Percentiles rank a stretch among this genome's conserved stretches.
phyloP scores from a whole-genome alignment of 2,329 filamentous ascomycete species.

The Colletotrichum nymphaeae region DNA sequence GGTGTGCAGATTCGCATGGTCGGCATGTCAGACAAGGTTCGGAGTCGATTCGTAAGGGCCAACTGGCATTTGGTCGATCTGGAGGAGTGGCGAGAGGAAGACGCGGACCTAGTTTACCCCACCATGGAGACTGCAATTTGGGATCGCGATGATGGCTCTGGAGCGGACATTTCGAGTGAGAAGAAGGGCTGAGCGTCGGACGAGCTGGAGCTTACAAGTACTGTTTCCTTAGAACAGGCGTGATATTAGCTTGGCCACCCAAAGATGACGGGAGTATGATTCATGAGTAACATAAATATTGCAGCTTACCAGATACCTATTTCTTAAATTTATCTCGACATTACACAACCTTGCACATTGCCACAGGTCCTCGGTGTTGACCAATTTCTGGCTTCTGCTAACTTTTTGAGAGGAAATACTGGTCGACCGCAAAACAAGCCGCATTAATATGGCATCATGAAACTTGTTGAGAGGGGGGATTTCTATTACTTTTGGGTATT shows the following conservation, averaged over 20 bases:
- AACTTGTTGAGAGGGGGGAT: too few species aligned
- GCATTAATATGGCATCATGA: too few species aligned
- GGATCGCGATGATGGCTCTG: conserved; percentile 29
- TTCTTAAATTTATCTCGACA: background rate
- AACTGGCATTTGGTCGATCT: conserved; percentile 45
- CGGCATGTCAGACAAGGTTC: conserved; percentile 56
- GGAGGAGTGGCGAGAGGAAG: conserved; percentile 32
- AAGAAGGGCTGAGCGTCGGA: conserved; percentile 3
- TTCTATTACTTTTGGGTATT: too few species aligned
- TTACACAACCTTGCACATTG: background rate
- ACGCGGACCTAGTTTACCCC: conserved; percentile 30
- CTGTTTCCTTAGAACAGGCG: background rate
- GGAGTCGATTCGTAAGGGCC: conserved; percentile 51
- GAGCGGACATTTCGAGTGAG: conserved; percentile 8
- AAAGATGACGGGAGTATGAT: background rate
- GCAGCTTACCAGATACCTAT: background rate
- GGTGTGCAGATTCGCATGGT: conserved; percentile 61
- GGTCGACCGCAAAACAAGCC: too few species aligned
- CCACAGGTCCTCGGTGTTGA: too few species aligned
- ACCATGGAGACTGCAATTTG: conserved; percentile 32
- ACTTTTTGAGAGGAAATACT: too few species aligned
- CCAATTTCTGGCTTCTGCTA: too few species aligned
- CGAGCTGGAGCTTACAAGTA: background rate
- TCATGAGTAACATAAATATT: background rate
- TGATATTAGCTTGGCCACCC: background rate